phyloP scores from a whole-genome alignment of 352 stramenopile species.

The Globisporangium echinulatum region DNA sequence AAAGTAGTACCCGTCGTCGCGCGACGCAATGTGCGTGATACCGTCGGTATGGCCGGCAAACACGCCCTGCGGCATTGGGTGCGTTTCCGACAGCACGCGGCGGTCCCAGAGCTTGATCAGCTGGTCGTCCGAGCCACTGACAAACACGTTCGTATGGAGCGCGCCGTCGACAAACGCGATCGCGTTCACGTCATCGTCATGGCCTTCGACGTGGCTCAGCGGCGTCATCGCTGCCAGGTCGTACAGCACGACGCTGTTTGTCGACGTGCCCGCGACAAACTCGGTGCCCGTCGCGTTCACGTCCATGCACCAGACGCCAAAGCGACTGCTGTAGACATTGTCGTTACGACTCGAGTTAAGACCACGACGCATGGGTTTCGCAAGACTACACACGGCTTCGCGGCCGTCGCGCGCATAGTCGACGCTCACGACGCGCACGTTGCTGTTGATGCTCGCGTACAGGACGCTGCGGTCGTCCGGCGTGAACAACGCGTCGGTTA shows the following conservation, averaged over 20 bases:
- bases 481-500: constrained; percentile 82
- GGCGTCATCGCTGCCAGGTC: constrained; percentile 69
- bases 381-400: constrained; percentile 43
- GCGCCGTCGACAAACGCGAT: constrained; percentile 80
- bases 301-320: constrained; percentile 76
- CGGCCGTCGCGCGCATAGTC: constrained; percentile 46
- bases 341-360: neutral
- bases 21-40: constrained; percentile 73
- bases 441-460: constrained; percentile 80
- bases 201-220: constrained; percentile 62
- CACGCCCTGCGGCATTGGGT: constrained; percentile 67
- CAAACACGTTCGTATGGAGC: constrained; percentile 80
- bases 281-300: constrained; percentile 71
- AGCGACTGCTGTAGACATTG: constrained; percentile 29
- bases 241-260: constrained; percentile 71
- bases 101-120: constrained; percentile 86
- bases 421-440: constrained; percentile 72
- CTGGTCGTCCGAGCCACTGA: constrained; percentile 76
- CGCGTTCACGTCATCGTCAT: constrained; percentile 77
- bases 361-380: constrained; percentile 20
- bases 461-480: constrained; percentile 61
- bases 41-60: constrained; percentile 82
- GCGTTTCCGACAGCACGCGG: constrained; percentile 65
- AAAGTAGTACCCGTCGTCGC: constrained; percentile 85
- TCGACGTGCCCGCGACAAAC: constrained; percentile 75